Evolutionary conservation across 768 basidiomycete genomes (phyloP).

Genomic region (Auricularia sp.): DNA sequence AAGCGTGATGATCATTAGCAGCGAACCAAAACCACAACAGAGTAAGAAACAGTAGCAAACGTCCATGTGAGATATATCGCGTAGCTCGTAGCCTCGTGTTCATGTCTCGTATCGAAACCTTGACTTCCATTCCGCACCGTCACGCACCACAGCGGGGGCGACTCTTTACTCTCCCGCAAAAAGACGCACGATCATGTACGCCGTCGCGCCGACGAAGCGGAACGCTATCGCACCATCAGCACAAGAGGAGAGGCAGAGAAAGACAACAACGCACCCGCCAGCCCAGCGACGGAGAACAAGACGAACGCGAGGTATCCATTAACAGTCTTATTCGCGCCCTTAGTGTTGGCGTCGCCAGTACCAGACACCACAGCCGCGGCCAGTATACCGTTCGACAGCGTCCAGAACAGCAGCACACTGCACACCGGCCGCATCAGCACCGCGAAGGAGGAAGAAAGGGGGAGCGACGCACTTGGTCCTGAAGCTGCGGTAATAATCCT

Average conservation of each 20-base stretch:
- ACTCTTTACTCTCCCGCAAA: constrained; percentile 73
- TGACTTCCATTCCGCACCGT: too few relatives aligned
- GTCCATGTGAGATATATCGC: too few relatives aligned
- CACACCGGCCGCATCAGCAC: constrained; percentile 1
- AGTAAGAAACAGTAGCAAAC: too few relatives aligned
- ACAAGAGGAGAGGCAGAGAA: neutral
- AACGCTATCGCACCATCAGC: constrained; percentile 41
- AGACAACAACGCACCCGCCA: constrained; percentile 57
- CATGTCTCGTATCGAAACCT: too few relatives aligned
- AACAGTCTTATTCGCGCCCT: constrained; percentile 32
- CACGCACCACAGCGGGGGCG: too few relatives aligned
- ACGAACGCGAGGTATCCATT: constrained; percentile 86
- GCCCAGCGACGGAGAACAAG: constrained; percentile 76
- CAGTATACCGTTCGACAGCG: constrained; percentile 70
- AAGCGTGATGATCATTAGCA: too few relatives aligned
- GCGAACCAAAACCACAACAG: too few relatives aligned
- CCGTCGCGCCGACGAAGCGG: constrained; percentile 72
- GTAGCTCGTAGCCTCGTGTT: too few relatives aligned
- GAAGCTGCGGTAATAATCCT: constrained; percentile 84
- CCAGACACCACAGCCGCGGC: constrained; percentile 67
- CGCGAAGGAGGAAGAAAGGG: neutral
- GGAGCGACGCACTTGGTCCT: constrained; percentile 60
- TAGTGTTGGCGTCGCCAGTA: constrained; percentile 27
- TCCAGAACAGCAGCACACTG: constrained; percentile 78
- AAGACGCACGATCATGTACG: constrained; percentile 75